A percentile compares a stretch with the other conserved stretches of the same genome.
Conservation (phyloP, 2,329 filamentous ascomycete genomes). For the Epichloe festucae region DNA sequence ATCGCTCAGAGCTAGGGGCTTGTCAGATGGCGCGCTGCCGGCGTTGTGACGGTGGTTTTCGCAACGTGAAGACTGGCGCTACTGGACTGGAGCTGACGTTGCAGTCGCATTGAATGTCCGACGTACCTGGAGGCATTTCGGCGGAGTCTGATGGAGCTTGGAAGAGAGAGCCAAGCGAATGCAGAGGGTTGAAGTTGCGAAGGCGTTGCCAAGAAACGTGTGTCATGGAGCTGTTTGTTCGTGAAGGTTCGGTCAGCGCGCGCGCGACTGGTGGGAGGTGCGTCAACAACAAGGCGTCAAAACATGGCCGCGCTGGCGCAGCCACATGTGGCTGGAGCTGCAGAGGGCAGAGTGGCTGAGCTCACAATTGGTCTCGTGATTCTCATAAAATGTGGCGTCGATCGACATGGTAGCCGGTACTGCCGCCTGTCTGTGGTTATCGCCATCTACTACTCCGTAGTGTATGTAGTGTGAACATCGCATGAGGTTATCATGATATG, state of each 20-base stretch:
- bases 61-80: not conserved
- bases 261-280: not conserved
- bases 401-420: too few relatives aligned
- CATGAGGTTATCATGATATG: too few relatives aligned
- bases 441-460: too few relatives aligned
- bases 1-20: slow-evolving; percentile 23
- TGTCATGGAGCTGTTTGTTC: not conserved
- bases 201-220: not conserved
- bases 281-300: not conserved
- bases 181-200: not conserved
- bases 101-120: not conserved
- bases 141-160: too few relatives aligned
- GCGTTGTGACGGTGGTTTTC: not conserved
- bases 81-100: not conserved
- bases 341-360: too few relatives aligned
- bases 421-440: too few relatives aligned
- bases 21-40: slow-evolving; percentile 9
- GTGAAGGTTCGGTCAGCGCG: not conserved
- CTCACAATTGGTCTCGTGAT: too few relatives aligned
- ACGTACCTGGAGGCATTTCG: slow-evolving; percentile 6
- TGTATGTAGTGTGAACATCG: too few relatives aligned
- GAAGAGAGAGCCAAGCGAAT: not conserved
- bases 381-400: too few relatives aligned
- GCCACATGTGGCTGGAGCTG: not conserved
- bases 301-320: not conserved